Evolutionary conservation across 2,329 filamentous ascomycete species (phyloP).

Genomic region (Colletotrichum zoysiae): DNA sequence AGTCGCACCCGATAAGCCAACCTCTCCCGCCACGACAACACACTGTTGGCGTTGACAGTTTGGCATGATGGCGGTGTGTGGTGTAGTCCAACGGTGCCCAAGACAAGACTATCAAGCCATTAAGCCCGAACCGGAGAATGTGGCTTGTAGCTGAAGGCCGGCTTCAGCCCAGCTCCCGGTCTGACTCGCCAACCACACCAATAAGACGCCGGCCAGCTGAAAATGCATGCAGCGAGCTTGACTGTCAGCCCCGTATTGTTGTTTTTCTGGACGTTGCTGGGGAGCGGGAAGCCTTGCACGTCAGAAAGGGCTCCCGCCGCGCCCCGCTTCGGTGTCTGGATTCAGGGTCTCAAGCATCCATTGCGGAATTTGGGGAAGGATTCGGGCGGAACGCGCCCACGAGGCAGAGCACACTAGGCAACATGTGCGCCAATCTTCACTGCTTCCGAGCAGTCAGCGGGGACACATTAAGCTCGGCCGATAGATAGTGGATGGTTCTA

Average conservation of each 20-base stretch:
- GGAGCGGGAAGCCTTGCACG: slow-evolving; percentile 7
- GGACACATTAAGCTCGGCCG: slow-evolving; percentile 14
- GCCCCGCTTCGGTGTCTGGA: slow-evolving; percentile 19
- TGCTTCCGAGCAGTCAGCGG: not conserved
- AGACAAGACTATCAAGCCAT: slow-evolving; percentile 34
- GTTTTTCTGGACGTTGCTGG: slow-evolving; percentile 8
- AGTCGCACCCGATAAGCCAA: not conserved
- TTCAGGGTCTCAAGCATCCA: slow-evolving; percentile 11
- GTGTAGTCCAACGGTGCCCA: slow-evolving; percentile 37
- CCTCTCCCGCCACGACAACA: slow-evolving; percentile 12
- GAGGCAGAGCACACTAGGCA: slow-evolving; percentile 12
- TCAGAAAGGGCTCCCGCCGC: slow-evolving; percentile 8
- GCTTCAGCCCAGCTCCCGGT: slow-evolving; percentile 30
- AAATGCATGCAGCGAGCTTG: slow-evolving; percentile 6
- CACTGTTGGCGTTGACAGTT: slow-evolving; percentile 19
- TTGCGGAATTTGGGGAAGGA: slow-evolving; percentile 28
- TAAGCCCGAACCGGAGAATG: slow-evolving; percentile 37
- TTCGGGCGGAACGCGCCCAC: slow-evolving; percentile 16
- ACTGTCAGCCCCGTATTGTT: slow-evolving; percentile 14
- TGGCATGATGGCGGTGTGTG: slow-evolving; percentile 32
- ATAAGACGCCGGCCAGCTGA: slow-evolving; percentile 25
- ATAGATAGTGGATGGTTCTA: not conserved
- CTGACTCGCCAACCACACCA: slow-evolving; percentile 32
- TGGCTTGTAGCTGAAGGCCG: slow-evolving; percentile 42
- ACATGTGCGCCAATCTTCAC: slow-evolving; percentile 17